These are phyloP conservation scores for Mytilinidion resinicola DNA, from an alignment of 495 filamentous ascomycete genomes.

Conservation along the genomic window DNA sequence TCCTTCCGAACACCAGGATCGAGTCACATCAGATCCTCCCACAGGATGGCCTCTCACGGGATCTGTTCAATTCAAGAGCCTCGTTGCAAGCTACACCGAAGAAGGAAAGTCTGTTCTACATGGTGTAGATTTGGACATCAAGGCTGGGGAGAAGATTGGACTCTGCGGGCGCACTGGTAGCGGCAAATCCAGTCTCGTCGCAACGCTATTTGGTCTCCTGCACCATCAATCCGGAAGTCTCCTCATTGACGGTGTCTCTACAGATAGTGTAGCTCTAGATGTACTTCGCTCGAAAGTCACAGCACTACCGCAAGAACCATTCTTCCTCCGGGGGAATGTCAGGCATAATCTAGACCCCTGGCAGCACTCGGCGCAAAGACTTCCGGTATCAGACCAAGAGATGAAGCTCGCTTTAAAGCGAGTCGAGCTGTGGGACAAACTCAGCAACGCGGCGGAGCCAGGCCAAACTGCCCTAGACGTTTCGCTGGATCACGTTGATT, in stretches of 20 bases:
- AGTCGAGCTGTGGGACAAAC: slow-evolving; percentile 19
- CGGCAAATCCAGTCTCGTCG: slow-evolving; percentile 55
- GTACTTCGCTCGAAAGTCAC: slow-evolving; percentile 51
- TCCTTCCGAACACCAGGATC: slow-evolving; percentile 7
- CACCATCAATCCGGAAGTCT: slow-evolving; percentile 43
- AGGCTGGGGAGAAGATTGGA: slow-evolving; percentile 50
- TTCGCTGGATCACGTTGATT: slow-evolving; percentile 15
- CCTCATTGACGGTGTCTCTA: slow-evolving; percentile 49
- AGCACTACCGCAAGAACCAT: slow-evolving; percentile 57
- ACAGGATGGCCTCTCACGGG: slow-evolving; percentile 15
- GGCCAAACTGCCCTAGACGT: slow-evolving; percentile 5
- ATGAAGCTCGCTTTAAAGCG: slow-evolving; percentile 17
- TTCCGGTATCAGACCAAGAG: slow-evolving; percentile 4
- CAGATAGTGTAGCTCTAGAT: slow-evolving; percentile 46
- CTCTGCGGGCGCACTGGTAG: slow-evolving; percentile 60
- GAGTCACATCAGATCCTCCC: slow-evolving; percentile 1
- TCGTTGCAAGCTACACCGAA: slow-evolving; percentile 13
- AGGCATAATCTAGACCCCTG: slow-evolving; percentile 17
- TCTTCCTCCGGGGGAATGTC: slow-evolving; percentile 47
- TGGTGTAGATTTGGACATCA: slow-evolving; percentile 45
- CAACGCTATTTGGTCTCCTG: slow-evolving; percentile 51
- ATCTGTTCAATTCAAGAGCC: slow-evolving; percentile 4
- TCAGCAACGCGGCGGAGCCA: not conserved
- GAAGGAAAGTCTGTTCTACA: slow-evolving; percentile 38
- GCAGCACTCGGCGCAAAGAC: not conserved